phyloP scores from a whole-genome alignment of 1,139 yeast species.

The Geotrichum bryndzae region DNA sequence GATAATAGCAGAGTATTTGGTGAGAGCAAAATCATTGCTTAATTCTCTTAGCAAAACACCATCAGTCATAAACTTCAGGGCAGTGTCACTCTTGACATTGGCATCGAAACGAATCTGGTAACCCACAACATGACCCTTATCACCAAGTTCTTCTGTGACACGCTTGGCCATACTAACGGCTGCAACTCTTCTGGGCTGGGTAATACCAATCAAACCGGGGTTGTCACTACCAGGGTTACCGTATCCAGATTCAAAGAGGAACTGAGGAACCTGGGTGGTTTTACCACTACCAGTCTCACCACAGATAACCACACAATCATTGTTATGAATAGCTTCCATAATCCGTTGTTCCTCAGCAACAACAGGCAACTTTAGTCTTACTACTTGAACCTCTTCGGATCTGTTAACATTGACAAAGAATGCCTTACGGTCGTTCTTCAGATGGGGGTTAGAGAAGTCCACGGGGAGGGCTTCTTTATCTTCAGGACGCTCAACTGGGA shows the following conservation, averaged over 20 bases:
- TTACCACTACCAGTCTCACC: slow-evolving; percentile 99
- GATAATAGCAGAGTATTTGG: slow-evolving; percentile 76
- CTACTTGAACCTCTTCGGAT: slow-evolving; percentile 55
- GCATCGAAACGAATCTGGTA: slow-evolving; percentile 91
- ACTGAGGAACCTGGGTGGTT: slow-evolving; percentile 95
- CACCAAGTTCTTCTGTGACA: slow-evolving; percentile 77
- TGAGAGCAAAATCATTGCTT: slow-evolving; percentile 75
- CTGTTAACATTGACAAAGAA: slow-evolving; percentile 65
- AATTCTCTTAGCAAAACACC: slow-evolving; percentile 92
- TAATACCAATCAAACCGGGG: slow-evolving; percentile 91
- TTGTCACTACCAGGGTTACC: slow-evolving; percentile 59
- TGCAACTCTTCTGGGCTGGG: slow-evolving; percentile 98
- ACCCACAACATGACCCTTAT: slow-evolving; percentile 71
- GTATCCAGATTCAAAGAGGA: slow-evolving; percentile 82
- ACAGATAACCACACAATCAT: slow-evolving; percentile 85
- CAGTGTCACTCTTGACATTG: slow-evolving; percentile 61
- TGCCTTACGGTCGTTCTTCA: slow-evolving; percentile 48
- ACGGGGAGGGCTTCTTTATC: slow-evolving; percentile 36
- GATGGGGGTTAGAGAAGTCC: slow-evolving; percentile 43
- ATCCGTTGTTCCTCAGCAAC: slow-evolving; percentile 85
- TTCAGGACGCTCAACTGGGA: slow-evolving; percentile 34
- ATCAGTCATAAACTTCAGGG: slow-evolving; percentile 95
- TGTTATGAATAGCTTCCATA: slow-evolving; percentile 93
- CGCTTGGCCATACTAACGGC: slow-evolving; percentile 96
- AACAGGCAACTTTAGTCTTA: slow-evolving; percentile 75